Evolutionary conservation across 1,284 basidiomycete species (phyloP), one percentile per base, ranked within the genome.

Genomic region (Uromyces viciae-fabae): DNA sequence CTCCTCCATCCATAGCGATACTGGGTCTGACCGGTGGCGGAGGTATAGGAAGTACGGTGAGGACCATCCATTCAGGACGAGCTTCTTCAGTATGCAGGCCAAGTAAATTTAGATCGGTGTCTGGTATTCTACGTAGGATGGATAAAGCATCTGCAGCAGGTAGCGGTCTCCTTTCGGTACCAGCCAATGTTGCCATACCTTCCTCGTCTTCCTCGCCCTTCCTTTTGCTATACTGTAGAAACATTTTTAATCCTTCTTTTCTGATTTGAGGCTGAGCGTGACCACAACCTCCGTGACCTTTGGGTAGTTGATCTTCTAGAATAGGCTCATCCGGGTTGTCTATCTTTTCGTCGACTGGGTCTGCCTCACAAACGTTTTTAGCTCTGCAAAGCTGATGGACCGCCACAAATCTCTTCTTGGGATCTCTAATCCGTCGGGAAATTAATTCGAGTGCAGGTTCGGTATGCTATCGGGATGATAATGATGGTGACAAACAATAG

Each of bases 1-100:
- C 92, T 78, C 95, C 96, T 52, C 96, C 96, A 84, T 99, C 96
- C 40, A 96, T 93, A 28, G 95, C 92, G 81, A 99, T 98, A 86
- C 94, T 97, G 0, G 97, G 97, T 69, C 97, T 93, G 73, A 99
- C 97, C 15, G 97, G 95, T 15, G 97, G 96, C 0, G 97, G 97
- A 0, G 97, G 97, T 0, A 99, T 96, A 49, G 97, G 97, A 85
- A 99, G 90, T 40, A 98, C 95, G 0, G 97, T 98, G 74, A 99
- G 88, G 84, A 99, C 95, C 97, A 99, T 99, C 97, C 97, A 99
- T 85, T 98, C 95, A 2, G 97, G 97, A 60, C 95, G 91, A 17
- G 97, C 97, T 85, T 96, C 98, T 85, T 95, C 94, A 77, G 94
- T 94, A 36, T 94, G 96, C 9, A 99, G 90, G 56, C 97, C 97